These are phyloP conservation scores for Ensete ventricosum DNA, from an alignment of 176 grass and related monocot genomes.

Conservation along the genomic window DNA sequence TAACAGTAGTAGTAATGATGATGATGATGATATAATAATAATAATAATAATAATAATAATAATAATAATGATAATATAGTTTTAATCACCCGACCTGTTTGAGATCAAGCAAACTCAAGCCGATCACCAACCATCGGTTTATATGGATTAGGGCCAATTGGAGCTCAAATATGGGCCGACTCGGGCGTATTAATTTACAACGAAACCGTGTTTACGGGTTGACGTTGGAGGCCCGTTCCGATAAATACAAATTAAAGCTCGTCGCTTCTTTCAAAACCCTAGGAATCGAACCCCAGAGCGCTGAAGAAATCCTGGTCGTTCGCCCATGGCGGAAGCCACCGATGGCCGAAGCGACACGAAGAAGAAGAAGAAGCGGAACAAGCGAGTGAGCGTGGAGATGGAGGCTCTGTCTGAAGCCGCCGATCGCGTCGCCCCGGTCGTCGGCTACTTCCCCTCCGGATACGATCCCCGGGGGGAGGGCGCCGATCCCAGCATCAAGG, in stretches of 20 bases:
- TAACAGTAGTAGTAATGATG: too few species aligned
- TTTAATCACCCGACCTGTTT: too few species aligned
- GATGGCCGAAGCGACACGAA: background rate
- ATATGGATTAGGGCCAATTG: too few species aligned
- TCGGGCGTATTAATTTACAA: too few species aligned
- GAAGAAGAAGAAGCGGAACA: slow-evolving; percentile 25
- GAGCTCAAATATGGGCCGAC: too few species aligned
- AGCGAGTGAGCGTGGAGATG: slow-evolving; percentile 14
- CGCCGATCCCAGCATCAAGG: slow-evolving; percentile 5
- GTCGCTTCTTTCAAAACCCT: background rate
- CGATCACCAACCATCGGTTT: too few species aligned
- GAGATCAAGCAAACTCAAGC: too few species aligned
- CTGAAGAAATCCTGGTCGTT: background rate
- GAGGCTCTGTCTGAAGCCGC: slow-evolving; percentile 22
- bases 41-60: too few species aligned
- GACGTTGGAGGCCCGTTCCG: background rate
- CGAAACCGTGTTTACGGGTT: background rate
- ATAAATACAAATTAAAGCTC: background rate
- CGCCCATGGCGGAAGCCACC: slow-evolving; percentile 32
- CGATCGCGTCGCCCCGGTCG: slow-evolving; percentile 35
- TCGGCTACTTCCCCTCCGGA: slow-evolving; percentile 81
- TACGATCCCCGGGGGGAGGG: slow-evolving; percentile 33
- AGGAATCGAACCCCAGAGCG: background rate
- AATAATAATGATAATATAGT: too few species aligned
- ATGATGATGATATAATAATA: too few species aligned